phyloP scores from a whole-genome alignment of 2,329 filamentous ascomycete species.

The Phyllachora maydis region DNA sequence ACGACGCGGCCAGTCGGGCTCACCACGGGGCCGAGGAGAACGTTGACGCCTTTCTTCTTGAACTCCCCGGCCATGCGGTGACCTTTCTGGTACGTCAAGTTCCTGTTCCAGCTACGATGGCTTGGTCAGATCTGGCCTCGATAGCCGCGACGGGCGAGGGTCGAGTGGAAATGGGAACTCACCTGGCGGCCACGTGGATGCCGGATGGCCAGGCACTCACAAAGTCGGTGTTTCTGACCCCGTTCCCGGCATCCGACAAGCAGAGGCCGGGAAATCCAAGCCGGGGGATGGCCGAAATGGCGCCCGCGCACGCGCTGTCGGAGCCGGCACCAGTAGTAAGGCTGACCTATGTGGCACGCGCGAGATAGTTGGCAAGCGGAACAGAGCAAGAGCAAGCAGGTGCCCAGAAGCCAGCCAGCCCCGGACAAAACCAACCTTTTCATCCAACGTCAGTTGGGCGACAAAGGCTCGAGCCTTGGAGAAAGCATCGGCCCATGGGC shows the following conservation, averaged over 20 bases:
- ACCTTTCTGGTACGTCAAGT: constrained; percentile 45
- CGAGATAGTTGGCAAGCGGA: background rate
- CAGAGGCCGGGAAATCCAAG: constrained; percentile 51
- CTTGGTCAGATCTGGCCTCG: constrained; percentile 1
- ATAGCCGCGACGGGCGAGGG: too few species aligned
- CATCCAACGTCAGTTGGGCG: constrained; percentile 39
- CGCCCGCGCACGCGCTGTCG: constrained; percentile 38
- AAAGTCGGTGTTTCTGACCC: constrained; percentile 19
- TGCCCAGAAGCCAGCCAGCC: background rate
- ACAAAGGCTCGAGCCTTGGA: constrained; percentile 28
- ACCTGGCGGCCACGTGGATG: constrained; percentile 18
- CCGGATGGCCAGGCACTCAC: constrained; percentile 20
- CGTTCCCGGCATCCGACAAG: constrained; percentile 22
- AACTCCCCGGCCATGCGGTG: constrained; percentile 60
- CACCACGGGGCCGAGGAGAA: constrained; percentile 59
- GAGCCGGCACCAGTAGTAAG: constrained; percentile 50
- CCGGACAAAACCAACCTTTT: constrained; percentile 28
- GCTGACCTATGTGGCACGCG: constrained; percentile 25
- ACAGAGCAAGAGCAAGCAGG: background rate
- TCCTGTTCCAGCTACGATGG: constrained; percentile 43
- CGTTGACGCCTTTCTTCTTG: constrained; percentile 55
- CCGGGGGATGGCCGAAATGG: constrained; percentile 28
- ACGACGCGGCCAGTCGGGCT: constrained; percentile 41
- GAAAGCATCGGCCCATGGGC: constrained; percentile 14
- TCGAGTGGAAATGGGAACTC: constrained; percentile 1